Base-by-base conservation (phyloP, 2,329 filamentous ascomycete species). In the Cercospora sp. region DNA sequence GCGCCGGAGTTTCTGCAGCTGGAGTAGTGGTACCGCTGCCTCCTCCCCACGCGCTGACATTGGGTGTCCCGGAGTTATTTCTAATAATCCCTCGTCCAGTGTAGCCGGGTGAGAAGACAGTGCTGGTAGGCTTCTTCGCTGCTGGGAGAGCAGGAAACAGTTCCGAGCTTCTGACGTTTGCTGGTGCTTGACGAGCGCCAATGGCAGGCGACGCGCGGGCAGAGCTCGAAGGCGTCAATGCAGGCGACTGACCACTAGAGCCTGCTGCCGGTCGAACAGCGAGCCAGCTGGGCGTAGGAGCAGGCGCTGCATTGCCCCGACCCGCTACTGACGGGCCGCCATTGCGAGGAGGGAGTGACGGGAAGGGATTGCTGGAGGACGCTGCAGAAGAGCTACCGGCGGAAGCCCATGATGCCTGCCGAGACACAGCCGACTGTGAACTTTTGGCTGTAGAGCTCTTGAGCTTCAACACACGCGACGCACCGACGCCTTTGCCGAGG, bases 71-170 rank as follows among this genome's bases (percentile, higher is more conserved):
- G 67, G 79, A 70, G 61, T 81, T 80, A 70, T 79, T 78, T 67
- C 82, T 79, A 72, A 82, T 79, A 45, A 80, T 80, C 53, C 81
- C 82, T 36, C 77, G 75, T 5, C 83, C 82, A 28, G 77, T 81
- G 73, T 84, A 84, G 3, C 83, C 83, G 3, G 83, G 83, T 33
- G 79, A 82, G 76, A 84, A 84, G 39, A 84, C 79, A 9, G 86
- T 83, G 36, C 84, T 85, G 48, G 84, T 87, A 3, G 87, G 87
- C 74, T 89, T 97, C 0, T 91, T 86, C 1, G 93, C 93, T 0
- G 89, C 85, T 0, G 94, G 94, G 0, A 97, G 84, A 1, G 93
- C 90, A 0, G 94, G 94, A 80, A 97, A 97, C 0, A 89, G 88
- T 70, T 94, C 90, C 9, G 77, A 74, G 7, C 72, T 67, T 68